phyloP scores from a whole-genome alignment of 495 filamentous ascomycete genomes.

The Parachaetomium inaequale region DNA sequence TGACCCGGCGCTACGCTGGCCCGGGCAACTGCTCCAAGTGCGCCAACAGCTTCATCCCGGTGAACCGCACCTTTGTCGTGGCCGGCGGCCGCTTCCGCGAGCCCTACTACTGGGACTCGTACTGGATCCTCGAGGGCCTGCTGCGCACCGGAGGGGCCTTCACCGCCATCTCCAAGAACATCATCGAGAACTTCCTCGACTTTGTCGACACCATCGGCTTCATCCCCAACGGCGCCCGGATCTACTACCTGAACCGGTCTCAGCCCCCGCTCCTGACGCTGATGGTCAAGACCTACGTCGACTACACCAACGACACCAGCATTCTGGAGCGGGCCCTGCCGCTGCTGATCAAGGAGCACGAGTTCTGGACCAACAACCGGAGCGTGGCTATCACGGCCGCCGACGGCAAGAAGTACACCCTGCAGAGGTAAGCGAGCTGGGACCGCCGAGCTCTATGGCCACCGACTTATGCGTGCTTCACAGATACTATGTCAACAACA shows the following conservation, averaged over 20 bases:
- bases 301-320: constrained; percentile 49
- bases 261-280: constrained; percentile 48
- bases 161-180: constrained; percentile 46
- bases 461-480: background rate
- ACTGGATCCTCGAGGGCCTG: constrained; percentile 51
- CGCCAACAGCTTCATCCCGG: constrained; percentile 48
- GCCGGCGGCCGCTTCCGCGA: constrained; percentile 51
- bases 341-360: constrained; percentile 47
- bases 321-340: constrained; percentile 45
- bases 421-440: constrained; percentile 42
- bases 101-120: constrained; percentile 53
- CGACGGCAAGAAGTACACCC: constrained; percentile 36
- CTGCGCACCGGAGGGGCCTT: constrained; percentile 49
- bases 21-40: constrained; percentile 41
- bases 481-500: constrained; percentile 47
- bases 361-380: constrained; percentile 47
- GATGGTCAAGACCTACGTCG: constrained; percentile 48
- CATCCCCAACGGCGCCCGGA: constrained; percentile 47
- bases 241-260: constrained; percentile 49
- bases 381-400: constrained; percentile 34
- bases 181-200: constrained; percentile 51
- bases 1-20: constrained; percentile 45
- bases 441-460: background rate
- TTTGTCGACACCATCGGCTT: constrained; percentile 50
- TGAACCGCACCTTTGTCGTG: constrained; percentile 52